phyloP scores from a whole-genome alignment of 306 rosid species.

The Astragalus membranaceus region DNA sequence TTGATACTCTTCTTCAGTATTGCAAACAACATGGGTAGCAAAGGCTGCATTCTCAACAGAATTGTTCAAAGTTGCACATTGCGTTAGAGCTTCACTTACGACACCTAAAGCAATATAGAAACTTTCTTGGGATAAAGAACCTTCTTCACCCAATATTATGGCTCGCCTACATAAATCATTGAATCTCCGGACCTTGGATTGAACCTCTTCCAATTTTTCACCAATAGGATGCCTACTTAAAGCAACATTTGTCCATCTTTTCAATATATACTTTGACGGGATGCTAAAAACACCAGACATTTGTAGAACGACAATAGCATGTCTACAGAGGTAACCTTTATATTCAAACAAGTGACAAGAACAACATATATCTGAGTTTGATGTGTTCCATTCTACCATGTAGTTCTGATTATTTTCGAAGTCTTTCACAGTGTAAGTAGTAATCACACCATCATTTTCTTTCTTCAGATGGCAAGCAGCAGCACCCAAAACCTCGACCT shows the following conservation, averaged over 20 bases:
- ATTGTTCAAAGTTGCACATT: slow-evolving; percentile 35
- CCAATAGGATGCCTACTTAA: slow-evolving; percentile 49
- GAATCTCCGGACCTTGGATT: slow-evolving; percentile 50
- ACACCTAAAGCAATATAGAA: slow-evolving; percentile 43
- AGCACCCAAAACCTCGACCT: slow-evolving; percentile 55
- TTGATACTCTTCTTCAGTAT: slow-evolving; percentile 32
- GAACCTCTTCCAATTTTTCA: slow-evolving; percentile 55
- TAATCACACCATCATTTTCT: slow-evolving; percentile 34
- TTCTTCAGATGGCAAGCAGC: slow-evolving; percentile 64
- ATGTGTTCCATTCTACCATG: slow-evolving; percentile 46
- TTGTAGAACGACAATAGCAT: slow-evolving; percentile 56
- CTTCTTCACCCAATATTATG: slow-evolving; percentile 64
- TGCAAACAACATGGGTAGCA: slow-evolving; percentile 27
- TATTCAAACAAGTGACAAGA: slow-evolving; percentile 58
- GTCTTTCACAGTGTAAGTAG: slow-evolving; percentile 43
- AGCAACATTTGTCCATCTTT: slow-evolving; percentile 61
- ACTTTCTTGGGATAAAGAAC: slow-evolving; percentile 54
- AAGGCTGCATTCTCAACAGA: slow-evolving; percentile 30
- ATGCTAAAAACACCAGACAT: slow-evolving; percentile 61
- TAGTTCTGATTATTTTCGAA: slow-evolving; percentile 44
- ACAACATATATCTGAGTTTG: slow-evolving; percentile 49
- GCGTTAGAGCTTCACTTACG: slow-evolving; percentile 42
- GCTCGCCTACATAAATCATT: slow-evolving; percentile 57
- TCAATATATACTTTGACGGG: slow-evolving; percentile 49
- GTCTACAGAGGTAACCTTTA: slow-evolving; percentile 52